Conservation (phyloP, 2,329 filamentous ascomycete species). For the Plectosphaerella plurivora region DNA sequence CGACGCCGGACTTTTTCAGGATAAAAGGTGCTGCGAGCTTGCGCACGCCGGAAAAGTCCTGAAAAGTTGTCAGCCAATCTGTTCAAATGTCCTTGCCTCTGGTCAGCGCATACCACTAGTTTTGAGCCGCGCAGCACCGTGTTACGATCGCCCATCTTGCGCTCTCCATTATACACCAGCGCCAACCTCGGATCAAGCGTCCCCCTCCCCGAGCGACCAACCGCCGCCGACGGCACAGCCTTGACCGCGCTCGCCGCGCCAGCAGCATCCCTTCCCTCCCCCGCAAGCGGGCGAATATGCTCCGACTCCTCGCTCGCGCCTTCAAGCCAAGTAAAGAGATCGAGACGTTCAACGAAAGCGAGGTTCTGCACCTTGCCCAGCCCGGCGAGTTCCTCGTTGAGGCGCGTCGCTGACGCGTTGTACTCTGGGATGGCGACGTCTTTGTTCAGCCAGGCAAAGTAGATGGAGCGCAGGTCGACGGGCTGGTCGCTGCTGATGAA, state of each 20-base stretch:
- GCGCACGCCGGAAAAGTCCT: slow-evolving; percentile 94
- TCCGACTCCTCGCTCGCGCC: slow-evolving; percentile 88
- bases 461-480: slow-evolving; percentile 88
- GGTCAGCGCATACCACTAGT: slow-evolving; percentile 61
- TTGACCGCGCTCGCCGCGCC: slow-evolving; percentile 30
- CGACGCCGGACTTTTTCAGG: slow-evolving; percentile 48
- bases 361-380: slow-evolving; percentile 76
- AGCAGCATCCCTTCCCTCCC: slow-evolving; percentile 37
- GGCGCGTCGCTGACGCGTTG: slow-evolving; percentile 73
- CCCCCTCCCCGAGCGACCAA: slow-evolving; percentile 55
- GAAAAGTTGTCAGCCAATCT: neutral
- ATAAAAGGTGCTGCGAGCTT: slow-evolving; percentile 80
- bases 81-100: neutral
- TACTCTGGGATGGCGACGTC: slow-evolving; percentile 88
- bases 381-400: slow-evolving; percentile 73
- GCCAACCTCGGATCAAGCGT: slow-evolving; percentile 74
- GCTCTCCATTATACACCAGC: slow-evolving; percentile 87
- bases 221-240: slow-evolving; percentile 33
- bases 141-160: slow-evolving; percentile 90
- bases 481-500: slow-evolving; percentile 74
- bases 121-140: slow-evolving; percentile 82
- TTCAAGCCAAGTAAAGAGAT: slow-evolving; percentile 90
- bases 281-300: slow-evolving; percentile 80
- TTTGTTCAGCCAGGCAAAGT: slow-evolving; percentile 93
- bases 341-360: slow-evolving; percentile 85